phyloP scores from a whole-genome alignment of 306 rosid species.

The Vigna radiata region DNA sequence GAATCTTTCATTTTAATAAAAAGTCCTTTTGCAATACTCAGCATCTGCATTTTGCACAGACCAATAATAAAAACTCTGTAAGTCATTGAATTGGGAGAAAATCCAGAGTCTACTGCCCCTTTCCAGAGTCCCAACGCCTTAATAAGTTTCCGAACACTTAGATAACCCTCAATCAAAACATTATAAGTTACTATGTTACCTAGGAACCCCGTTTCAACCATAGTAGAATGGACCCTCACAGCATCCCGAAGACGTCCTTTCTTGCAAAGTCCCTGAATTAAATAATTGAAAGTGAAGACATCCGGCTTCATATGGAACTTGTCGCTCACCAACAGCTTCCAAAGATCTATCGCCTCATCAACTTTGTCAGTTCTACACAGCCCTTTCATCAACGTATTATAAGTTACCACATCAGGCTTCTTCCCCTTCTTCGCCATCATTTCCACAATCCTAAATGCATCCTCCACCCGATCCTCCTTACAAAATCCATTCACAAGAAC shows the following conservation, averaged over 20 bases:
- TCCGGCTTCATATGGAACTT: constrained; percentile 59
- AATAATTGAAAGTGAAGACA: constrained; percentile 56
- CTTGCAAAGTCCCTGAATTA: constrained; percentile 73
- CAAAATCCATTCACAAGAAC: constrained; percentile 77
- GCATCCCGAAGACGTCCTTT: constrained; percentile 61
- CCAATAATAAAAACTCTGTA: constrained; percentile 74
- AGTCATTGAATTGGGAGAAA: constrained; percentile 62
- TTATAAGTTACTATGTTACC: constrained; percentile 65
- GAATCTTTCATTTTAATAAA: constrained; percentile 60
- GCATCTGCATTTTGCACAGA: constrained; percentile 76
- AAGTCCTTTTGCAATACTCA: constrained; percentile 77
- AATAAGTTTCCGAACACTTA: constrained; percentile 52
- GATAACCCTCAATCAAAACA: constrained; percentile 65
- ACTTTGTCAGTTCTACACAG: constrained; percentile 60
- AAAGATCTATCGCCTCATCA: constrained; percentile 71
- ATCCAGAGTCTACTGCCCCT: constrained; percentile 56
- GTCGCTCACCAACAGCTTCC: constrained; percentile 54
- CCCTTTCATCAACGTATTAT: constrained; percentile 69
- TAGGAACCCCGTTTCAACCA: constrained; percentile 63
- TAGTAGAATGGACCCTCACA: constrained; percentile 53
- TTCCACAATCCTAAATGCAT: constrained; percentile 60
- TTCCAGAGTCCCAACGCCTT: constrained; percentile 68
- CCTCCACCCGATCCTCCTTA: constrained; percentile 69
- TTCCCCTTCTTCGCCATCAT: constrained; percentile 70
- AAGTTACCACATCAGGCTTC: constrained; percentile 75